Conservation (phyloP, 169 alveolate genomes). For the Eimeria sp. region DNA sequence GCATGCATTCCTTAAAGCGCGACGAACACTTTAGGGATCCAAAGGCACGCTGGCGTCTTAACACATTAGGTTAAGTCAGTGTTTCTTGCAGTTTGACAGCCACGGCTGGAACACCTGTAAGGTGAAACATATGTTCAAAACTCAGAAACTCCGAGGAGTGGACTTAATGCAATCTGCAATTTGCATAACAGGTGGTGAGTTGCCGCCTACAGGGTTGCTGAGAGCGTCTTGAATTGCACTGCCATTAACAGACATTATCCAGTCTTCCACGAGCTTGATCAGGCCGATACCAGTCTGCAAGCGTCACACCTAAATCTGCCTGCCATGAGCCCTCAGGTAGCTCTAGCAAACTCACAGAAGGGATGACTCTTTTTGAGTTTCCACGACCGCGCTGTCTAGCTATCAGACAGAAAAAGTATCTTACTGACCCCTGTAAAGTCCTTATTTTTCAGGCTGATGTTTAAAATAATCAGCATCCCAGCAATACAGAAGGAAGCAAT, state of each 20-base stretch:
- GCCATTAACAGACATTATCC: slow-evolving; percentile 53
- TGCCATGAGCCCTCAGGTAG: not conserved
- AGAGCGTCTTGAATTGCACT: slow-evolving; percentile 53
- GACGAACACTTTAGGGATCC: not conserved
- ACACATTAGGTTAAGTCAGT: not conserved
- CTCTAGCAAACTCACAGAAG: not conserved
- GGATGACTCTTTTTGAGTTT: not conserved
- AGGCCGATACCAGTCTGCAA: slow-evolving; percentile 53
- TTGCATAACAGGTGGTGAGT: not conserved
- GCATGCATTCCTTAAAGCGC: not conserved
- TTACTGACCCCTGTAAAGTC: slow-evolving; percentile 63
- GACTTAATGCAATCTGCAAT: not conserved
- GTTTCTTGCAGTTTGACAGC: not conserved
- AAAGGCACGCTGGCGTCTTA: not conserved
- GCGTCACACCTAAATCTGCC: not conserved
- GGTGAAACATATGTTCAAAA: not conserved
- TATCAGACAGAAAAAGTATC: not conserved
- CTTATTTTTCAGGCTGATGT: slow-evolving; percentile 67
- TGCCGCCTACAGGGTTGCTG: slow-evolving; percentile 31
- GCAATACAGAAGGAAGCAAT: slow-evolving; percentile 56
- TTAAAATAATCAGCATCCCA: slow-evolving; percentile 44
- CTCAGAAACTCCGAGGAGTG: not conserved
- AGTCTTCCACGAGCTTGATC: slow-evolving; percentile 55
- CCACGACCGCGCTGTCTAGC: not conserved
- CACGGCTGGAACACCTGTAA: not conserved